A percentile compares a stretch with the other conserved stretches of the same genome.
These are phyloP conservation scores for Scenedesmus sp. DNA, from an alignment of 163 green algal species.

Conservation along the genomic window DNA sequence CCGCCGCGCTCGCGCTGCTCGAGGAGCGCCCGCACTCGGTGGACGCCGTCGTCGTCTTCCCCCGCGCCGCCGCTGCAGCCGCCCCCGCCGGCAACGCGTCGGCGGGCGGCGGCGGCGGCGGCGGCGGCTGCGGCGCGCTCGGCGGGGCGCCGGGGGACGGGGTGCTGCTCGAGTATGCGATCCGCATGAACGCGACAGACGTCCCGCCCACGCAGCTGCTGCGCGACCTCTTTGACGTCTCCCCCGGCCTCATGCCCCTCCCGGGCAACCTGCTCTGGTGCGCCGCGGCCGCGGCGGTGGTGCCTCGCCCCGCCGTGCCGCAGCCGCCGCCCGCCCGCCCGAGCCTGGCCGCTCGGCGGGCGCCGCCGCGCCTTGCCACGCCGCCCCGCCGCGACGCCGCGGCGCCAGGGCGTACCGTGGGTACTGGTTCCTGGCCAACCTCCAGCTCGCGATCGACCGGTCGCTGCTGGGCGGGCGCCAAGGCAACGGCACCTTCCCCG, in stretches of 20 bases:
- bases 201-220: conserved; percentile 67
- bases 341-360: too few relatives aligned
- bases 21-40: conserved; percentile 46
- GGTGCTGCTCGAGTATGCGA: conserved; percentile 57
- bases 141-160: not conserved
- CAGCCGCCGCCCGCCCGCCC: too few relatives aligned
- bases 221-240: conserved; percentile 72
- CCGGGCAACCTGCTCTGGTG: conserved; percentile 46
- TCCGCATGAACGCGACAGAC: conserved; percentile 83
- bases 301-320: too few relatives aligned
- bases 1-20: conserved; percentile 14
- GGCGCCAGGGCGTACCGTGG: conserved; percentile 40
- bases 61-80: not conserved
- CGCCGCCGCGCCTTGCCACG: not conserved
- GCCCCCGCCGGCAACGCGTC: not conserved
- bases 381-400: not conserved
- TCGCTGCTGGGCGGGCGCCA: conserved; percentile 52
- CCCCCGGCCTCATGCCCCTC: conserved; percentile 50
- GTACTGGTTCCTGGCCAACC: conserved; percentile 71
- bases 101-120: not conserved
- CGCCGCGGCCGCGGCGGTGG: not conserved
- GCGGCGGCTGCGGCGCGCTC: not conserved
- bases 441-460: conserved; percentile 58
- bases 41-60: conserved; percentile 62
- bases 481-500: conserved; percentile 18